Evolutionary conservation across 805 yeast species (phyloP), one percentile per base, ranked within the genome.

Genomic region (Nakazawaea peltata): DNA sequence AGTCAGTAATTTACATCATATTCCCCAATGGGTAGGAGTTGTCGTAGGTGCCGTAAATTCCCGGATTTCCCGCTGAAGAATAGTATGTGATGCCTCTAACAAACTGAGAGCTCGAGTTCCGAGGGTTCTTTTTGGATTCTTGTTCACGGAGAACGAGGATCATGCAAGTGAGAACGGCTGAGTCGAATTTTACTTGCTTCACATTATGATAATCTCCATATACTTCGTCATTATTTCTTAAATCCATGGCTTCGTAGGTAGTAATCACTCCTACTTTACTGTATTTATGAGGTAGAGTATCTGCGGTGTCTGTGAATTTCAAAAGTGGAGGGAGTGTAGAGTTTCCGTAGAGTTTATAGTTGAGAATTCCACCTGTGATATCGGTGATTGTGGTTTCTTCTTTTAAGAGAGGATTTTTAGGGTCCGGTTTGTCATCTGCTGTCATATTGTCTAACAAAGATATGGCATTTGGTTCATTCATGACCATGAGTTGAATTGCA

Each of bases 311-410:
- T 9, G 28, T 18, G 25, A 27, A 36, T 13, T 33, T 30, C n/a
- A 37, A 41, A 26, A 43, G 32, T 7, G 41, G 36, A 11, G 46
- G 46, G 16, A 43, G 23, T 12, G 40, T 36, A 1, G 46, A 41
- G 23, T 36, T 30, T 2, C 34, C 38, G 28, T 43, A 43, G 15
- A 29, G 38, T 16, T 34, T 32, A 28, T 19, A 32, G 28, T 34
- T 37, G 19, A 37, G 28, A 4, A 28, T 18, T 9, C 37, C 28
- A 2, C 34, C 42, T 9, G 44, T 28, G 14, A 41, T 30, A 33
- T 40, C 41, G 9, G 28, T 33, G 15, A 35, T 28, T 2, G 40
- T 36, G 12, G 41, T 38, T 15, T 33, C 40, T 9, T 33, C 39
- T n/a, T 34, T 29, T 3, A 43, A 18, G 13, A 43, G 28, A 9